phyloP scores from a whole-genome alignment of 768 basidiomycete species.

The Lentinus tigrinus region DNA sequence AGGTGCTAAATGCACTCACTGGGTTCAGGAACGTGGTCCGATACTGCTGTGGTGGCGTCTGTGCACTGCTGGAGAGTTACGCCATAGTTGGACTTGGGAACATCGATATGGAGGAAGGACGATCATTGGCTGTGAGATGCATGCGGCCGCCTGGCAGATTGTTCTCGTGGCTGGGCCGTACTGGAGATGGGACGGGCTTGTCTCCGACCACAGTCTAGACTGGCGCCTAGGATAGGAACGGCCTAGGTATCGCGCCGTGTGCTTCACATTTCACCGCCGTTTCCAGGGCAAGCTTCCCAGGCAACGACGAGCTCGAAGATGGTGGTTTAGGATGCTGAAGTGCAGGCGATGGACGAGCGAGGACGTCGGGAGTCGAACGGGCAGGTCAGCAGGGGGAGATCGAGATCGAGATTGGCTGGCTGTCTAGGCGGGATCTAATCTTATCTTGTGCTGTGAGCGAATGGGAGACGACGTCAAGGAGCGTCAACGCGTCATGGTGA shows the following conservation, averaged over 20 bases:
- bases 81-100: no score
- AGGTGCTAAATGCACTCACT: no score
- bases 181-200: not conserved
- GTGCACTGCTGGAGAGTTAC: no score
- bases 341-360: no score
- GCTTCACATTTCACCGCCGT: not conserved
- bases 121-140: no score
- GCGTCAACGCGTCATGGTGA: not conserved
- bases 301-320: no score
- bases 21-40: no score
- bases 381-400: not conserved
- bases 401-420: not conserved
- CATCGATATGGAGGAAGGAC: no score
- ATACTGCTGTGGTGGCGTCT: no score
- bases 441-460: not conserved
- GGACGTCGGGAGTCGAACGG: not conserved
- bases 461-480: not conserved
- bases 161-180: not conserved
- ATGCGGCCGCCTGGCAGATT: not conserved
- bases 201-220: not conserved
- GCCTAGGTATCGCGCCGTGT: not conserved
- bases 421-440: conserved; percentile 7
- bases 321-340: not conserved
- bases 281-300: not conserved
- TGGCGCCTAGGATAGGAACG: not conserved